Base-by-base conservation (phyloP, 768 basidiomycete genomes). In the Inosperma sp. region DNA sequence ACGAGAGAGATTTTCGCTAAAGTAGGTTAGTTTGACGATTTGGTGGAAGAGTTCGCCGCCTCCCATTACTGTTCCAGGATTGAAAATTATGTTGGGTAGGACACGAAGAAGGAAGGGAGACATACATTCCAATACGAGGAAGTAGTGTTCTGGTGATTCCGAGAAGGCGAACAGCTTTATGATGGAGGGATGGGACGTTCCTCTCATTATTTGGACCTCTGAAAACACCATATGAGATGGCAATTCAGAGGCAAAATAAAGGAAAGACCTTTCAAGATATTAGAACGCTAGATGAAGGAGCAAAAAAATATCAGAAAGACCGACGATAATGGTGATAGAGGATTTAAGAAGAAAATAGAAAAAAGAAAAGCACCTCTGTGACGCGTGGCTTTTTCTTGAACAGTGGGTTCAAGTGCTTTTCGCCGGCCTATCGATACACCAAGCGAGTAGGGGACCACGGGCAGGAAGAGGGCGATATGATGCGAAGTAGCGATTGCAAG, bases 181-280 rank as follows among this genome's bases (percentile, higher is more conserved):
- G 61, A 99, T 86, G 22, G 86, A 80, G n/a, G 92, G 86, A 62
- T 98, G 93, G 55, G 87, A 84, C 46, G 82, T 88, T 13, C 91
- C 90, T 29, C 94, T 88, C 95, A 99, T 99, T 63, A 99, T 98
- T 70, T 96, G 93, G 10, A 99, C 96, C 84, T 99, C 96, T 92
- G 65, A 5, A 52, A 48, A 29, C 12, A 49, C n/a, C 43, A 54
- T 46, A 30, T 51, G 36, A 56, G 45, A 29, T 27, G 30, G 26
- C n/a, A n/a, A n/a, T 40, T 42, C 46, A 42, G 10, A 4, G 35
- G 33, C 17, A 44, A 9, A 19, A 37, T 22, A 2, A 27, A n/a
- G 6, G 39, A 36, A 12, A 12, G 13, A 82, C 89, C 89, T 80
- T 99, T 99, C 60, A 98, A 81, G 56, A 98, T 96, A 67, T 98